Evolutionary conservation across 768 basidiomycete species (phyloP).

Genomic region (Clitopilus hobsonii): DNA sequence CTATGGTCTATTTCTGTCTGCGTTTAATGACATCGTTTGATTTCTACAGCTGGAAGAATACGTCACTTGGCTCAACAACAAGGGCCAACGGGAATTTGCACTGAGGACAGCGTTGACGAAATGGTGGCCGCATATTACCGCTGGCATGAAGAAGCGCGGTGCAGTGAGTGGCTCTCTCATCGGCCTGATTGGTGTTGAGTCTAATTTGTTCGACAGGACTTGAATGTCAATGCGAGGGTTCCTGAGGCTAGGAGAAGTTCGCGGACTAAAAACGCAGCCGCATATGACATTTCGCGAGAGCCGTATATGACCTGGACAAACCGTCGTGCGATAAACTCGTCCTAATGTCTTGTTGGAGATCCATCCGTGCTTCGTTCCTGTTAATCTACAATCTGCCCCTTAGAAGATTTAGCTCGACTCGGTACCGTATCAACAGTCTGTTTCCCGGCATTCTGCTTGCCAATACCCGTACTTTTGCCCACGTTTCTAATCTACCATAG

Average conservation of each 20-base stretch:
- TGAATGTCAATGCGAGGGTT: slow-evolving; percentile 62
- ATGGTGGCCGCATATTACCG: slow-evolving; percentile 80
- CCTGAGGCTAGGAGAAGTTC: slow-evolving; percentile 80
- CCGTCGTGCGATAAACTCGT: slow-evolving; percentile 56
- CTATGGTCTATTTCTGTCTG: neutral
- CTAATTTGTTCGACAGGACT: slow-evolving; percentile 42
- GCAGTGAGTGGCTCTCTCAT: slow-evolving; percentile 43
- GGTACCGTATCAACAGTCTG: neutral
- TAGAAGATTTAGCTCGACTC: neutral
- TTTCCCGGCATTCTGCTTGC: neutral
- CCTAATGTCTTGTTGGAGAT: slow-evolving; percentile 17
- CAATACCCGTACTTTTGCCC: neutral
- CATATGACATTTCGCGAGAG: slow-evolving; percentile 65
- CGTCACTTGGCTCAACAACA: slow-evolving; percentile 85
- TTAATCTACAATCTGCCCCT: neutral
- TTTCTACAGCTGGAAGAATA: slow-evolving; percentile 70
- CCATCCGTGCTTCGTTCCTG: neutral
- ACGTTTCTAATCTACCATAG: neutral
- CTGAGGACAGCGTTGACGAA: slow-evolving; percentile 74
- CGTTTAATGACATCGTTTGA: slow-evolving; percentile 6
- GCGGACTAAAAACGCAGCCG: slow-evolving; percentile 55
- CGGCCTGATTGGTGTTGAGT: slow-evolving; percentile 3
- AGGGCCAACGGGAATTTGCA: slow-evolving; percentile 84
- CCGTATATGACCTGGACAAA: slow-evolving; percentile 90
- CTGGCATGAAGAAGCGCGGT: slow-evolving; percentile 71